Conservation (phyloP, 2,329 filamentous ascomycete genomes). For the Sclerotinia minor region DNA sequence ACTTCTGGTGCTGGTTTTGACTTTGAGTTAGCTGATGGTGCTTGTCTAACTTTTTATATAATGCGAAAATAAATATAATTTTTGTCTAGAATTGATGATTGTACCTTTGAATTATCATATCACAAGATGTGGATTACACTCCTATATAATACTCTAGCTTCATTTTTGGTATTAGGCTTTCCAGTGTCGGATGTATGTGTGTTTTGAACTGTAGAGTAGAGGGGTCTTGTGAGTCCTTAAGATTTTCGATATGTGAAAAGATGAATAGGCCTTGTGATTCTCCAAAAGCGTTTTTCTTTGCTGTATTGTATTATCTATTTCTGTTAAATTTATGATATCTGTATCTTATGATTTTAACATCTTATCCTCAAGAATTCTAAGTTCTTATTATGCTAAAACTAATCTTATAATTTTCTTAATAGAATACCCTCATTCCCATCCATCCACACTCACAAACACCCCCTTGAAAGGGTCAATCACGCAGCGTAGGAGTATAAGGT, state of each 20-base stretch:
- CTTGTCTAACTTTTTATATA: background rate
- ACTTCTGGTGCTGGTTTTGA: background rate
- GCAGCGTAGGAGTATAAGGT: slow-evolving; percentile 1
- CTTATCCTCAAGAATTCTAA: background rate
- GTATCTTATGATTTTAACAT: background rate
- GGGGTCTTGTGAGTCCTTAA: background rate
- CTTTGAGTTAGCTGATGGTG: background rate
- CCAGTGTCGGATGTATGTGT: background rate
- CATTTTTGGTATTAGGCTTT: background rate
- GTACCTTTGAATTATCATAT: background rate
- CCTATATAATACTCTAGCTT: background rate
- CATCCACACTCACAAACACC: background rate
- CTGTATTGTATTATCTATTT: too few species aligned
- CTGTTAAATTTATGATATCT: too few species aligned
- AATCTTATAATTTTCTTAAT: background rate
- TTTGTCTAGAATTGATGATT: background rate
- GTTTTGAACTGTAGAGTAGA: background rate
- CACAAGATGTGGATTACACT: background rate
- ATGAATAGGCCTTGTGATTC: too few species aligned
- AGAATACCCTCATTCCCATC: background rate
- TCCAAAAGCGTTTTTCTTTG: too few species aligned
- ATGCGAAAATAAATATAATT: background rate
- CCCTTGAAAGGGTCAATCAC: background rate
- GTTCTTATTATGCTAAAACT: too few species aligned
- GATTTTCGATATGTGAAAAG: too few species aligned